These are phyloP conservation scores for Eimeria necatrix DNA, from an alignment of 169 alveolate genomes.

Conservation along the genomic window DNA sequence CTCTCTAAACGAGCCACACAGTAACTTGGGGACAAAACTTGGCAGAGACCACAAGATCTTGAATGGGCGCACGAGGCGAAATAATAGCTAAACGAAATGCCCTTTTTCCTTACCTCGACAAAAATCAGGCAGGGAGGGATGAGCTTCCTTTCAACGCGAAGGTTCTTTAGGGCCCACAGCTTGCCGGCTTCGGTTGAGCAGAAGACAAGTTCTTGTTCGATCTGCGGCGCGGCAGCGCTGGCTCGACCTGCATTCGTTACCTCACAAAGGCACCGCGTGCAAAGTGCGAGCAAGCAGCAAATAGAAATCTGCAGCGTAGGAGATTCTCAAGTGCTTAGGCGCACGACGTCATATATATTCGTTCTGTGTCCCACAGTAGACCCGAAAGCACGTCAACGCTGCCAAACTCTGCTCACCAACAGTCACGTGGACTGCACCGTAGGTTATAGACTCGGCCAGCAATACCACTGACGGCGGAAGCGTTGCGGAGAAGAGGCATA, in stretches of 20 bases:
- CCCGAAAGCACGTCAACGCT: background rate
- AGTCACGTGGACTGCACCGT: slow-evolving; percentile 62
- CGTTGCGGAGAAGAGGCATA: slow-evolving; percentile 82
- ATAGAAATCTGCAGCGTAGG: too few species aligned
- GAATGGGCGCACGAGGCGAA: too few species aligned
- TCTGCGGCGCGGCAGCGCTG: slow-evolving; percentile 80
- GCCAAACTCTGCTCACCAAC: slow-evolving; percentile 47
- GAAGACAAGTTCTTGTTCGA: slow-evolving; percentile 80
- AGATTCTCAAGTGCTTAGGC: too few species aligned
- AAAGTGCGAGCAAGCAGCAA: too few species aligned
- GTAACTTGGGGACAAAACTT: too few species aligned
- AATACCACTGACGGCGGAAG: slow-evolving; percentile 80
- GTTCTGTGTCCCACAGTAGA: background rate
- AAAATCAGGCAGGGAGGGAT: slow-evolving; percentile 81
- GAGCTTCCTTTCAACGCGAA: slow-evolving; percentile 71
- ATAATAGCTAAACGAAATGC: too few species aligned
- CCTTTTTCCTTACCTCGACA: slow-evolving; percentile 41
- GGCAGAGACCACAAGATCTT: too few species aligned
- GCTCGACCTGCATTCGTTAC: slow-evolving; percentile 56
- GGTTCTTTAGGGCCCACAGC: slow-evolving; percentile 76
- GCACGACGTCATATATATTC: too few species aligned
- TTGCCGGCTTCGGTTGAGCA: slow-evolving; percentile 82
- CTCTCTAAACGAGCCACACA: too few species aligned
- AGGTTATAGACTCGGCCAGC: slow-evolving; percentile 76
- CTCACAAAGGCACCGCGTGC: too few species aligned